phyloP scores from a whole-genome alignment of 202 grass and related monocot genomes.

The Setaria viridis region DNA sequence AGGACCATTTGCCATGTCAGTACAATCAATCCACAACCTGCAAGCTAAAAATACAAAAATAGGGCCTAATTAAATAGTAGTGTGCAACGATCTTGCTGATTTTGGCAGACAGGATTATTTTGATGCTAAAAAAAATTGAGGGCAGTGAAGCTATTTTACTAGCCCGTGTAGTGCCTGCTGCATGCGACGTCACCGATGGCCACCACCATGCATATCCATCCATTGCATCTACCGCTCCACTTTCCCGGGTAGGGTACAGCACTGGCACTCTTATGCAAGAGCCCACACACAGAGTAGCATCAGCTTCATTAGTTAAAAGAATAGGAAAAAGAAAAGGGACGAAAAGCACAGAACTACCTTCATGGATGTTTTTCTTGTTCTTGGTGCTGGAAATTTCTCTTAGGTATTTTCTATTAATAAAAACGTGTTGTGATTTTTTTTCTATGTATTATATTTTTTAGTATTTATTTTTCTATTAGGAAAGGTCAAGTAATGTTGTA shows the following conservation, averaged over 20 bases:
- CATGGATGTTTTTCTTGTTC: background rate
- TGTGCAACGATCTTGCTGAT: background rate
- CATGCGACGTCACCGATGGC: background rate
- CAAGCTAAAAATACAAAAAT: too few species aligned
- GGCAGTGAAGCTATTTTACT: background rate
- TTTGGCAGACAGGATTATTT: background rate
- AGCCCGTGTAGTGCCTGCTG: background rate
- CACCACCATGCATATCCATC: background rate
- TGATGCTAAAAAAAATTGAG: background rate
- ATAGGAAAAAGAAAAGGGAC: background rate
- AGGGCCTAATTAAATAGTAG: too few species aligned
- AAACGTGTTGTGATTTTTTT: background rate
- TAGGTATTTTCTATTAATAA: background rate
- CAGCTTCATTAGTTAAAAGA: background rate
- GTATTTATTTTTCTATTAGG: too few species aligned
- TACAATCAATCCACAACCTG: too few species aligned
- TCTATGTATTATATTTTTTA: too few species aligned
- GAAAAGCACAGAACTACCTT: too few species aligned
- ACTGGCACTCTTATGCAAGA: background rate
- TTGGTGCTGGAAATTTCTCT: background rate
- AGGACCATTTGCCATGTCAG: too few species aligned
- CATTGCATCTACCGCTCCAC: background rate
- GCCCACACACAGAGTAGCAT: background rate
- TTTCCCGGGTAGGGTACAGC: background rate
- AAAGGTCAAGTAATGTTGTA: too few species aligned